Conservation (phyloP, 345 rosid genomes). For the Carallia pectinifolia region DNA sequence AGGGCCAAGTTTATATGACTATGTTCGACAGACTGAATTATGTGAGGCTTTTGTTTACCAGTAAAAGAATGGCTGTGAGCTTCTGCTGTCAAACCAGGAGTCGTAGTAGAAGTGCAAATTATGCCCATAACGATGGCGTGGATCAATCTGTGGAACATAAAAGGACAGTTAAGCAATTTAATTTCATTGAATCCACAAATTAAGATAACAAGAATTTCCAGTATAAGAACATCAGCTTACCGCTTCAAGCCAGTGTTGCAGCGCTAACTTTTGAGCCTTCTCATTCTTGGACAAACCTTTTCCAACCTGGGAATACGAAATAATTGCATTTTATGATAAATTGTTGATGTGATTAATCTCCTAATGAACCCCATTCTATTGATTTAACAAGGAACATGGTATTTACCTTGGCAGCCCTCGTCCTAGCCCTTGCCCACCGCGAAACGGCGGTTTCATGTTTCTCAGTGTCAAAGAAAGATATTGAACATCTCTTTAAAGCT, state of each 20-base stretch:
- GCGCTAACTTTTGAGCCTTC: slow-evolving; percentile 71
- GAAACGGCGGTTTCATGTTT: slow-evolving; percentile 61
- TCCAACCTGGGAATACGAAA: slow-evolving; percentile 44
- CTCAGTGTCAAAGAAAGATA: slow-evolving; percentile 52
- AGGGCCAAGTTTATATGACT: no score
- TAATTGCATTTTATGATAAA: no score
- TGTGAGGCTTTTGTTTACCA: slow-evolving; percentile 38
- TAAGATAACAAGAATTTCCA: no score
- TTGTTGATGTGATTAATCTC: no score
- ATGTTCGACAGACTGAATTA: background rate
- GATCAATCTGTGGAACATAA: slow-evolving; percentile 55
- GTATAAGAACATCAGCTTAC: slow-evolving; percentile 31
- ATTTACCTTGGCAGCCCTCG: slow-evolving; percentile 61
- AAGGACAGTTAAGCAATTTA: background rate
- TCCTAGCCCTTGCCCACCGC: slow-evolving; percentile 58
- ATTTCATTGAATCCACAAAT: background rate
- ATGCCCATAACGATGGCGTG: slow-evolving; percentile 83
- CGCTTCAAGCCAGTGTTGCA: slow-evolving; percentile 83
- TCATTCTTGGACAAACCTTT: slow-evolving; percentile 69
- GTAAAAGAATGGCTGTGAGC: slow-evolving; percentile 74
- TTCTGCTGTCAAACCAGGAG: slow-evolving; percentile 58
- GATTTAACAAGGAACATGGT: no score
- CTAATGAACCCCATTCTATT: no score
- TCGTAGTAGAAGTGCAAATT: slow-evolving; percentile 65
- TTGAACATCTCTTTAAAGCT: slow-evolving; percentile 45